Evolutionary conservation across 306 rosid genomes (phyloP).

Genomic region (Styphnolobium japonicum): DNA sequence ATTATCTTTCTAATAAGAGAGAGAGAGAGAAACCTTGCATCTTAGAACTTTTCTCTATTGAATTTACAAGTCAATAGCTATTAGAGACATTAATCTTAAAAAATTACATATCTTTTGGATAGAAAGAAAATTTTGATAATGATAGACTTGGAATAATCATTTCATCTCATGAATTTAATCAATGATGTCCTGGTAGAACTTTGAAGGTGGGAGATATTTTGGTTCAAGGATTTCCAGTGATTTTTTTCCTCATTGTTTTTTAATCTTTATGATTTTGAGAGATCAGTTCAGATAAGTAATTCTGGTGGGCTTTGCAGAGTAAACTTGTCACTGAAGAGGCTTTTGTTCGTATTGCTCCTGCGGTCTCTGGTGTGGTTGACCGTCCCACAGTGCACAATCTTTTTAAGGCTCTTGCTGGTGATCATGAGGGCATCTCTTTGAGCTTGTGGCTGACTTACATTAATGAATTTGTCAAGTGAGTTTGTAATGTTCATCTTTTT

Average conservation of each 20-base stretch:
- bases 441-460: conserved; percentile 76
- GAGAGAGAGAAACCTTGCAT: no score
- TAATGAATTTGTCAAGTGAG: conserved; percentile 83
- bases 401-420: conserved; percentile 83
- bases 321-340: conserved; percentile 75
- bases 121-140: no score
- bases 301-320: conserved; percentile 50
- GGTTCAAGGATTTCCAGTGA: background rate
- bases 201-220: background rate
- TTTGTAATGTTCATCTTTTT: conserved; percentile 11
- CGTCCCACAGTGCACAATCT: conserved; percentile 75
- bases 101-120: no score
- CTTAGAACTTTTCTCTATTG: no score
- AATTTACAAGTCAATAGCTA: no score
- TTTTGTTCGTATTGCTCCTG: conserved; percentile 88
- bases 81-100: no score
- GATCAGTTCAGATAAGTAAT: background rate
- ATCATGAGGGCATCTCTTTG: conserved; percentile 73
- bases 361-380: conserved; percentile 80
- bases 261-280: conserved; percentile 19
- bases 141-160: background rate
- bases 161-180: conserved; percentile 6
- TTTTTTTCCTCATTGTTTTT: background rate
- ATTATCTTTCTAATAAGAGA: no score
- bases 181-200: background rate